Percentiles rank a stretch among this genome's conserved stretches.
Conservation (phyloP, 1,139 yeast species). For the Blastobotrys illinoisensis region DNA sequence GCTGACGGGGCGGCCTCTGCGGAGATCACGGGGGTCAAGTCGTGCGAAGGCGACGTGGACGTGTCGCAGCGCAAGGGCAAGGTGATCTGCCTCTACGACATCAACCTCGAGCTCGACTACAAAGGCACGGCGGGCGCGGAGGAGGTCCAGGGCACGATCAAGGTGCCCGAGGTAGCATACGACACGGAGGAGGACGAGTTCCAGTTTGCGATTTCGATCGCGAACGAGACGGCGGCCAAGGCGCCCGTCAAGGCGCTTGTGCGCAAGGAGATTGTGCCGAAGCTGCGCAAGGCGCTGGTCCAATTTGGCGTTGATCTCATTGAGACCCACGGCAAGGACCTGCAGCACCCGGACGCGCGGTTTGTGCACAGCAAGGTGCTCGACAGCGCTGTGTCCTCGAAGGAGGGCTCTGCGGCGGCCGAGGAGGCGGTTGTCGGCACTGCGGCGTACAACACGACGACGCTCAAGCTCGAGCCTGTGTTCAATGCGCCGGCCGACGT, state of each 20-base stretch:
- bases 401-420: conserved; percentile 20
- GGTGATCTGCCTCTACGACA: conserved; percentile 84
- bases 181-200: conserved; percentile 82
- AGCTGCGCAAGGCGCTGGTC: conserved; percentile 53
- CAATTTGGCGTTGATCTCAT: conserved; percentile 76
- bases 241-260: conserved; percentile 49
- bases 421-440: conserved; percentile 40
- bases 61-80: conserved; percentile 96
- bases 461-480: conserved; percentile 68
- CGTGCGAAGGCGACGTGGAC: conserved; percentile 92
- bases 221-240: conserved; percentile 45
- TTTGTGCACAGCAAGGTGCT: conserved; percentile 39
- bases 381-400: conserved; percentile 18
- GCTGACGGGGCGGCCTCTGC: conserved; percentile 37
- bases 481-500: conserved; percentile 89
- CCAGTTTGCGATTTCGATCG: conserved; percentile 73
- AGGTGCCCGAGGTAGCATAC: conserved; percentile 91
- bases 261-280: conserved; percentile 60
- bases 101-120: conserved; percentile 60
- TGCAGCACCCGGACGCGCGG: conserved; percentile 69
- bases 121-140: conserved; percentile 43
- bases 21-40: conserved; percentile 49
- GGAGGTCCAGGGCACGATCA: conserved; percentile 57
- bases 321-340: conserved; percentile 71
- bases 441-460: conserved; percentile 62